Evolutionary conservation across 1,139 yeast species (phyloP).

Genomic region (Debaryomyces singareniensis): DNA sequence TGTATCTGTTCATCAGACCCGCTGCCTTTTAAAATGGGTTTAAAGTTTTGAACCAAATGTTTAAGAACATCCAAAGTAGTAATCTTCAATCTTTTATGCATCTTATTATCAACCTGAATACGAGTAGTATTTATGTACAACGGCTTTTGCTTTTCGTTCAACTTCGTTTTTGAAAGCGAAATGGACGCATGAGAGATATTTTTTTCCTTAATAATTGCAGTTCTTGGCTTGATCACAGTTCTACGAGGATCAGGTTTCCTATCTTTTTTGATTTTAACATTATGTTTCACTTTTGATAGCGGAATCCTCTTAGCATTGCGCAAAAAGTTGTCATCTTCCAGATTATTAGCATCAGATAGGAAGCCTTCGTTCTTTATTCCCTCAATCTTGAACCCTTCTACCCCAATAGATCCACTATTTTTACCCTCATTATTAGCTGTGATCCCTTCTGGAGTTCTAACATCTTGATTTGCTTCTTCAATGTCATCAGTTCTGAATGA

Average conservation of each 20-base stretch:
- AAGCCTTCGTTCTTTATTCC: background rate
- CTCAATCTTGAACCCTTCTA: background rate
- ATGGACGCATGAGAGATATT: no score
- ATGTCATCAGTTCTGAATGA: background rate
- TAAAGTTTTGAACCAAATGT: conserved; percentile 23
- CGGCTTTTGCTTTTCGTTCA: conserved; percentile 21
- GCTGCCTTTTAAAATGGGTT: conserved; percentile 13
- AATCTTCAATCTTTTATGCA: conserved; percentile 21
- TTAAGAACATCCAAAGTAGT: conserved; percentile 34
- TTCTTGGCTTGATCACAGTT: background rate
- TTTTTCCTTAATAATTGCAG: background rate
- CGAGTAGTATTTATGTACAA: conserved; percentile 24
- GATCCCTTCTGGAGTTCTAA: no score
- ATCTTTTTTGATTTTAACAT: background rate
- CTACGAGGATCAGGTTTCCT: no score
- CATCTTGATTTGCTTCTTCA: background rate
- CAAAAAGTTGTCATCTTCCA: background rate
- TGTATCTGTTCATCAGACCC: conserved; percentile 19
- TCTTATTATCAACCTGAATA: conserved; percentile 14
- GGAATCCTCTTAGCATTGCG: background rate
- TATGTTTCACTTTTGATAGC: background rate
- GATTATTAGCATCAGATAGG: background rate
- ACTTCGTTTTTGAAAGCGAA: conserved; percentile 16
- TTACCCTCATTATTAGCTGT: background rate
- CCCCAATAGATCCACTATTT: background rate